Conservation (phyloP, 75 land plant genomes). For the Selaginella tamariscina region DNA sequence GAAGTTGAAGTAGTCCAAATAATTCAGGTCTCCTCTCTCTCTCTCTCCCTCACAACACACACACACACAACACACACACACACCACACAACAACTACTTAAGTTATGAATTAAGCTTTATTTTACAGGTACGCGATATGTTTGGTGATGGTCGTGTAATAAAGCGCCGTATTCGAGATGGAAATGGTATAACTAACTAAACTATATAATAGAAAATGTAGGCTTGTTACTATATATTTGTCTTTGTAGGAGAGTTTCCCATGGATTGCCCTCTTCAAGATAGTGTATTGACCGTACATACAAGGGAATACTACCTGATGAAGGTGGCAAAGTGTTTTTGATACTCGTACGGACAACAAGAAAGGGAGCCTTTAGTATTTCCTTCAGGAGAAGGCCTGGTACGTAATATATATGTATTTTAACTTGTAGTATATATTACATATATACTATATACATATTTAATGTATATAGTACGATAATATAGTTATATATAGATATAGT, state of each 20-base stretch:
- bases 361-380: no score
- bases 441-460: no score
- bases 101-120: not conserved
- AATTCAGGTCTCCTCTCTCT: no score
- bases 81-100: not conserved
- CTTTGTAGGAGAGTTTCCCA: constrained; percentile 80
- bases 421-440: no score
- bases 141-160: constrained; percentile 90
- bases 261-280: constrained; percentile 98
- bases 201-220: not conserved
- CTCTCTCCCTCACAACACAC: no score
- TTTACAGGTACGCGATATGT: constrained; percentile 72
- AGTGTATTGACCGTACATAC: constrained; percentile 37
- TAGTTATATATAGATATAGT: no score
- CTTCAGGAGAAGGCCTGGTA: no score
- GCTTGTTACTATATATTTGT: not conserved
- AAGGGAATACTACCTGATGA: no score
- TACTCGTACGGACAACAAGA: no score
- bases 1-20: constrained; percentile 88
- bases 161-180: constrained; percentile 90
- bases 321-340: no score
- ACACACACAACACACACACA: not conserved
- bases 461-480: no score
- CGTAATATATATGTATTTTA: no score
- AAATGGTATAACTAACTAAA: constrained; percentile 37